Evolutionary conservation across 1,284 basidiomycete genomes (phyloP).

Genomic region (Boletellus deceptivus): DNA sequence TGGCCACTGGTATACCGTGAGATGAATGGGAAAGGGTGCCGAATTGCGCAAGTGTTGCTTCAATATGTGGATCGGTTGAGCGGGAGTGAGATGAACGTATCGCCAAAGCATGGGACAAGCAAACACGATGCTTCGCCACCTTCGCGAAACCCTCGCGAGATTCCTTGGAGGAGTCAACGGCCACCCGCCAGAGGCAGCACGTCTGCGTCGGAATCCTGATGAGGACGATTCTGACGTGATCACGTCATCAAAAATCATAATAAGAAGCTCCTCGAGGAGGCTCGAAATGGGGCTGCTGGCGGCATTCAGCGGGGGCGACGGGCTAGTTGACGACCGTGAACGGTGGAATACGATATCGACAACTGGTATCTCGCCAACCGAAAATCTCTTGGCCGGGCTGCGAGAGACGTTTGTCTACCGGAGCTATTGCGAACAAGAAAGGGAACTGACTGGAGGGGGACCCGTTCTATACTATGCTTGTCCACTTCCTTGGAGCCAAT

Average conservation of each 20-base stretch:
- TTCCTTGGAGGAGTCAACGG: conserved; percentile 8
- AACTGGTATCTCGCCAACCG: neutral
- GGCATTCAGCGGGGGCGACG: neutral
- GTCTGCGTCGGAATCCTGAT: neutral
- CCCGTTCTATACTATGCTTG: neutral
- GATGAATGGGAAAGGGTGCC: conserved; percentile 12
- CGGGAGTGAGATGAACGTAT: conserved; percentile 16
- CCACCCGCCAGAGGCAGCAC: neutral
- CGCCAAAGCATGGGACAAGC: conserved; percentile 22
- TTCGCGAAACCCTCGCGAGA: conserved; percentile 16
- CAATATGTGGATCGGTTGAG: conserved; percentile 9
- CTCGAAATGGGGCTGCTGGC: conserved; percentile 10
- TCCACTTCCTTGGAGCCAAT: neutral
- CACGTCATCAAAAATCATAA: conserved; percentile 21
- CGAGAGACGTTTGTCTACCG: neutral
- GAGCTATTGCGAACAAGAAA: neutral
- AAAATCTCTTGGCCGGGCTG: neutral
- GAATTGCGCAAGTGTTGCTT: conserved; percentile 20
- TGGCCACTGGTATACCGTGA: conserved; percentile 21
- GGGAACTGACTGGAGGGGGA: conserved; percentile 2
- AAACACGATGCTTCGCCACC: conserved; percentile 16
- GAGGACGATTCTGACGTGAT: conserved; percentile 11
- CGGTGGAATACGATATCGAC: too few species aligned
- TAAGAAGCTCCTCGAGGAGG: conserved; percentile 20
- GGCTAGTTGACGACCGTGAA: neutral